Conservation (phyloP, 805 yeast genomes). For the Cyberlindnera misumaiensis region DNA sequence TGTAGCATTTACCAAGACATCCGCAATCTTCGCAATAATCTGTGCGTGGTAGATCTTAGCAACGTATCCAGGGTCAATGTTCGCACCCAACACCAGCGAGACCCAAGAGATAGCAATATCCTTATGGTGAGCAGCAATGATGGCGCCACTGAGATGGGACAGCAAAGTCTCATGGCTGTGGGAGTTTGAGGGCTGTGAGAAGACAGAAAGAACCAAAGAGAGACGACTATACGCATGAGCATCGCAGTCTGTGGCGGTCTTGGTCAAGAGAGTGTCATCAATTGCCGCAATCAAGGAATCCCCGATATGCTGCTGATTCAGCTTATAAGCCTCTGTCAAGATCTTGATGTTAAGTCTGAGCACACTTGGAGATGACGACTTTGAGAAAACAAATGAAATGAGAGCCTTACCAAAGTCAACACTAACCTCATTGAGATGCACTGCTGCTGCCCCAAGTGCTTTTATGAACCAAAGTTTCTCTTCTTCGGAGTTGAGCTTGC, state of each 20-base stretch:
- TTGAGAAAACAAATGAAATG: constrained; percentile 41
- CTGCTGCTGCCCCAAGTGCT: constrained; percentile 34
- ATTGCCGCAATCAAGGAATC: constrained; percentile 38
- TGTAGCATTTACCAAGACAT: constrained; percentile 14
- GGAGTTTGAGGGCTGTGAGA: constrained; percentile 26
- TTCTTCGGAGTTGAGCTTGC: constrained; percentile 37
- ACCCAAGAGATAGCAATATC: constrained; percentile 64
- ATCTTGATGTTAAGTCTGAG: constrained; percentile 12
- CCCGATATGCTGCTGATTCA: constrained; percentile 35
- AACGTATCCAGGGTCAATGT: constrained; percentile 57
- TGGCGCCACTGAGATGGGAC: constrained; percentile 30
- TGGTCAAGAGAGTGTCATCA: constrained; percentile 21
- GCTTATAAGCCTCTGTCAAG: constrained; percentile 27
- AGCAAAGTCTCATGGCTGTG: constrained; percentile 19
- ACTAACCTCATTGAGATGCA: constrained; percentile 15
- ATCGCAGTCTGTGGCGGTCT: constrained; percentile 7
- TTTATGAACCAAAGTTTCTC: constrained; percentile 49
- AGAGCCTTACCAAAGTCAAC: constrained; percentile 35
- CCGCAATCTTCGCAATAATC: constrained; percentile 16
- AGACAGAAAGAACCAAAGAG: constrained; percentile 31
- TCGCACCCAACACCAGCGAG: constrained; percentile 54
- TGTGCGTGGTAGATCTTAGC: constrained; percentile 28
- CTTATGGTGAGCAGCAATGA: constrained; percentile 40
- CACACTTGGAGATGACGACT: constrained; percentile 15
- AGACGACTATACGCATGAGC: constrained; percentile 24